Evolutionary conservation across 2,329 filamentous ascomycete species (phyloP), one percentile per base, ranked within the genome.

Genomic region (Phaeosphaeria sp.): DNA sequence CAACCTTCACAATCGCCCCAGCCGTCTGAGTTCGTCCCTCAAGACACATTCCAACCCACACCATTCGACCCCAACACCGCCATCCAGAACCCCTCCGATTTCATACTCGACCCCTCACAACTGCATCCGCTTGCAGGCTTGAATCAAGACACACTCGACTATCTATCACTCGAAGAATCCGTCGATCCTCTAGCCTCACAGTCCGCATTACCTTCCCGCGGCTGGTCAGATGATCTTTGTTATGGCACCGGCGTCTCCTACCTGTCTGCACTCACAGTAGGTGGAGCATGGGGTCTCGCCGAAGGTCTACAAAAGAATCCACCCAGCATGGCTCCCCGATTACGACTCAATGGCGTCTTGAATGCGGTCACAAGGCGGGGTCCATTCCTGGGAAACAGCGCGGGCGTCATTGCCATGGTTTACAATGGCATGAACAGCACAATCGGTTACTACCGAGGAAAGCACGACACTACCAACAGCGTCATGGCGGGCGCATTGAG

Each of bases 241-340:
- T 99, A 99, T 78, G 95, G 96, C 73, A 96, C 95, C 21, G 95
- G 95, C 70, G 89, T 94, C 62, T 97, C 93, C 74, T 99, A 99
- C 77, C 84, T 99, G 59, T 83, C 91, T n/a, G 95, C 91, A 6
- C 83, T 99, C 71, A 86, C 90, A 42, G 76, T 96, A 66, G 95
- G 95, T 78, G 95, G 95, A 66, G 89, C 87, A 56, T 98, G 94
- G 94, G 95, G 95, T 61, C 79, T 99, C 67, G 89, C 91, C 65
- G 95, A 99, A 80, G 95, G 95, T 11, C 81, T 98, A 69, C 88
- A 89, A 73, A 89, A 90, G 78, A 83, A 85, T 59, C 86, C 87
- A 0, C 73, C 81, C 0, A 90, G 89, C n/a, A 87, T 87, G 60
- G 89, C 94, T 39, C 94, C 95, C 11, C 96, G 96, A 83, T 85